phyloP scores from a whole-genome alignment of 306 rosid species.

The Ammopiptanthus mongolicus region DNA sequence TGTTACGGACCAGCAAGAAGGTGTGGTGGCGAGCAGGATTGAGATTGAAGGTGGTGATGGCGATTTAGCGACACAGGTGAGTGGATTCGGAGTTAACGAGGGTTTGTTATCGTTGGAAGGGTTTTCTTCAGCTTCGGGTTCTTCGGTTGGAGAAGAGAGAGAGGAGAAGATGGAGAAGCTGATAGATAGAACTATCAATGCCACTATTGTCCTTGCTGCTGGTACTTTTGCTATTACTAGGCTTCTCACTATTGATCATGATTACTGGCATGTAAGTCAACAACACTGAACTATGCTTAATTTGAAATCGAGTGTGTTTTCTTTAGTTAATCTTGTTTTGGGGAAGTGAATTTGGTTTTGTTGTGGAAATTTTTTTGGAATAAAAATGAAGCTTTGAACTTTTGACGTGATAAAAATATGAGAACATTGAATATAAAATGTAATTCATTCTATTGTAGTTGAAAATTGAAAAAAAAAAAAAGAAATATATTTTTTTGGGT shows the following conservation, averaged over 20 bases:
- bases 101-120: constrained; percentile 73
- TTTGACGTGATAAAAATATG: not conserved
- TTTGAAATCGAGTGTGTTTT: not conserved
- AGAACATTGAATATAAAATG: not conserved
- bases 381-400: not conserved
- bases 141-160: constrained; percentile 44
- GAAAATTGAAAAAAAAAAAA: not conserved
- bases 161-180: constrained; percentile 46
- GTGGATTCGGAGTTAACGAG: constrained; percentile 57
- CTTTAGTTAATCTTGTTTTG: not conserved
- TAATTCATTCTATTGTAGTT: not conserved
- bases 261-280: constrained; percentile 93
- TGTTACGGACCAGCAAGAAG: constrained; percentile 64
- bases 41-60: constrained; percentile 55
- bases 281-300: not conserved
- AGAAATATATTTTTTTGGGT: not conserved
- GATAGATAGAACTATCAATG: constrained; percentile 73
- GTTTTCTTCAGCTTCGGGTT: constrained; percentile 50
- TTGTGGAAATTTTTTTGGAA: not conserved
- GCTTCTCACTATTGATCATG: constrained; percentile 81
- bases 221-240: constrained; percentile 79
- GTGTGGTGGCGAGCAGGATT: constrained; percentile 45
- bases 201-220: constrained; percentile 73
- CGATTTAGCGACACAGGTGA: constrained; percentile 58
- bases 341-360: not conserved